These are phyloP conservation scores for Discostella stelligeroides DNA, from an alignment of 108 stramenopile species.

Conservation along the genomic window DNA sequence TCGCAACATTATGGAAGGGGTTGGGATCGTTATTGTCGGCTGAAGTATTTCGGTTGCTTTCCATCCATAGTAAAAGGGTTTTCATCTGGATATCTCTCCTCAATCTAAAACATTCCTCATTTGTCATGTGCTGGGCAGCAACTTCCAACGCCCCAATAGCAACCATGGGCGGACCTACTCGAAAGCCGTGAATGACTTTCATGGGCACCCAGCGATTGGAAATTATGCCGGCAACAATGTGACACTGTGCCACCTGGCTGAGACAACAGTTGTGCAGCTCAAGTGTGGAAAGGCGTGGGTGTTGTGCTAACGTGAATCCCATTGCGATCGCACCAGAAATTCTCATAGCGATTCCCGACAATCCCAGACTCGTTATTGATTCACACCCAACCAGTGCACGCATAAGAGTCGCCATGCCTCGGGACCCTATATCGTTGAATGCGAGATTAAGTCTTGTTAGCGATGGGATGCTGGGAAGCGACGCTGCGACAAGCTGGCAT, in stretches of 20 bases:
- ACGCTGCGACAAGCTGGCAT: slow-evolving; percentile 89
- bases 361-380: slow-evolving; percentile 76
- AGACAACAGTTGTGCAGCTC: slow-evolving; percentile 88
- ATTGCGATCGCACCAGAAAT: slow-evolving; percentile 88
- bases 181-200: slow-evolving; percentile 80
- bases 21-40: slow-evolving; percentile 41
- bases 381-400: slow-evolving; percentile 80
- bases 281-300: slow-evolving; percentile 78
- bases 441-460: slow-evolving; percentile 73
- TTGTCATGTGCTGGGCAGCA: slow-evolving; percentile 67
- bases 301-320: slow-evolving; percentile 80
- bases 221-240: slow-evolving; percentile 85
- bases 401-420: slow-evolving; percentile 86
- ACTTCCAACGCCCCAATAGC: slow-evolving; percentile 79
- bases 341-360: slow-evolving; percentile 84
- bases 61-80: slow-evolving; percentile 83
- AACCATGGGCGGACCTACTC: slow-evolving; percentile 85
- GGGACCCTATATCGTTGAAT: slow-evolving; percentile 87
- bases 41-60: slow-evolving; percentile 61
- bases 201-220: slow-evolving; percentile 91
- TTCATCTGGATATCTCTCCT: slow-evolving; percentile 88
- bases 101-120: slow-evolving; percentile 87
- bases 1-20: slow-evolving; percentile 60
- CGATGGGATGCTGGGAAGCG: slow-evolving; percentile 73
- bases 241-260: slow-evolving; percentile 88